Evolutionary conservation across 345 rosid species (phyloP).

Genomic region (Eutrema japonicum): DNA sequence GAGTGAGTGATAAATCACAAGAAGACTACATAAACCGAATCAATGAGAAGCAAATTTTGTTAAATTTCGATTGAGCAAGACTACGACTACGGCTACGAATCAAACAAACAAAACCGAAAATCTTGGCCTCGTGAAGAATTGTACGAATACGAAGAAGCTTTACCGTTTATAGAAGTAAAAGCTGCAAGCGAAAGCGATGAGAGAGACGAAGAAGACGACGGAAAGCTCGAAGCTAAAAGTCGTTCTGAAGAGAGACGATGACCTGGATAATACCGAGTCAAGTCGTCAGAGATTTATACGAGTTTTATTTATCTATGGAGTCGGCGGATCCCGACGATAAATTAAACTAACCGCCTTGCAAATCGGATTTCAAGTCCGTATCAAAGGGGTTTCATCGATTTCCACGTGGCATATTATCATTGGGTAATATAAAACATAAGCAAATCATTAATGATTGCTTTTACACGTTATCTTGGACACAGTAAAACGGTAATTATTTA

Average conservation of each 20-base stretch:
- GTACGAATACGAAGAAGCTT: background rate
- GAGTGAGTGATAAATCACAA: background rate
- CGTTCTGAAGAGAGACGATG: conserved; percentile 10
- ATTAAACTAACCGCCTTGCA: background rate
- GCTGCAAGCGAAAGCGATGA: background rate
- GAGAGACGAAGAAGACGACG: conserved; percentile 24
- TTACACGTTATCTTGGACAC: background rate
- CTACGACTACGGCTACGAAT: background rate
- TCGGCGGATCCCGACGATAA: conserved; percentile 28
- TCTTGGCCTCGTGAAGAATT: background rate
- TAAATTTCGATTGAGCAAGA: background rate
- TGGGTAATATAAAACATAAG: background rate
- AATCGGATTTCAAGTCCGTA: conserved; percentile 23
- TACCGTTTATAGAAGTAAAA: conserved; percentile 5
- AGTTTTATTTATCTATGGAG: background rate
- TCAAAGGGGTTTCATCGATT: background rate
- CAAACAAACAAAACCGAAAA: background rate
- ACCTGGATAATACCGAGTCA: conserved; percentile 14
- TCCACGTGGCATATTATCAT: conserved; percentile 1
- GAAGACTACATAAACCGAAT: background rate
- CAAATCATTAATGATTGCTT: background rate
- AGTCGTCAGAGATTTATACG: background rate
- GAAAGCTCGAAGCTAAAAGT: background rate
- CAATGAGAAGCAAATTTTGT: conserved; percentile 18
- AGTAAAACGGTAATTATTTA: background rate